Percentiles rank a stretch among this genome's conserved stretches.
Conservation (phyloP, 768 basidiomycete species). For the Lanmaoa rubissima region DNA sequence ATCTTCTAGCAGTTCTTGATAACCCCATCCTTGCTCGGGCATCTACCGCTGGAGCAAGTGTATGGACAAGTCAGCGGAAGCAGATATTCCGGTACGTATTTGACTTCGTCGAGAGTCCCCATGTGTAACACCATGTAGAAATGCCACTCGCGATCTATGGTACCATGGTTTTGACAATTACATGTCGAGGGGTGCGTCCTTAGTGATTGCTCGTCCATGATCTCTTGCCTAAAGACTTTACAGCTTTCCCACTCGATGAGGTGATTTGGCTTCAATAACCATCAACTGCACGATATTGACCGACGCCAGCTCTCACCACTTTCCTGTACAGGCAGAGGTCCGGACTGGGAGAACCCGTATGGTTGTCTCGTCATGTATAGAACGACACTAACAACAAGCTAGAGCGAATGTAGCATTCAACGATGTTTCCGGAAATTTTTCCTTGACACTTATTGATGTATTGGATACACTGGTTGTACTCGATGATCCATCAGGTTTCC, state of each 20-base stretch:
- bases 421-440: conserved; percentile 94
- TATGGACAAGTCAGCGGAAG: conserved; percentile 61
- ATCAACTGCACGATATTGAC: conserved; percentile 14
- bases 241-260: conserved; percentile 87
- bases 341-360: conserved; percentile 81
- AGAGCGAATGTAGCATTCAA: conserved; percentile 77
- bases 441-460: conserved; percentile 76
- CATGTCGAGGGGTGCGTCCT: conserved; percentile 70
- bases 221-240: conserved; percentile 20
- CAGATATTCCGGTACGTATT: conserved; percentile 50
- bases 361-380: conserved; percentile 29
- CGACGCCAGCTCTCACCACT: conserved; percentile 73
- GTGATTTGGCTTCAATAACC: conserved; percentile 37
- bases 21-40: conserved; percentile 15
- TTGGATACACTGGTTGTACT: conserved; percentile 92
- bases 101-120: not conserved
- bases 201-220: not conserved
- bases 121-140: conserved; percentile 39
- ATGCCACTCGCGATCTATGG: conserved; percentile 76
- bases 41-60: conserved; percentile 24
- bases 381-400: conserved; percentile 13
- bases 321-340: conserved; percentile 84
- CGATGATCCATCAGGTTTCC: conserved; percentile 74
- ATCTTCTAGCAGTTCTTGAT: conserved; percentile 40
- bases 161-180: conserved; percentile 89